These are phyloP conservation scores for Ogataea glucozyma DNA, from an alignment of 805 yeast genomes.

Conservation along the genomic window DNA sequence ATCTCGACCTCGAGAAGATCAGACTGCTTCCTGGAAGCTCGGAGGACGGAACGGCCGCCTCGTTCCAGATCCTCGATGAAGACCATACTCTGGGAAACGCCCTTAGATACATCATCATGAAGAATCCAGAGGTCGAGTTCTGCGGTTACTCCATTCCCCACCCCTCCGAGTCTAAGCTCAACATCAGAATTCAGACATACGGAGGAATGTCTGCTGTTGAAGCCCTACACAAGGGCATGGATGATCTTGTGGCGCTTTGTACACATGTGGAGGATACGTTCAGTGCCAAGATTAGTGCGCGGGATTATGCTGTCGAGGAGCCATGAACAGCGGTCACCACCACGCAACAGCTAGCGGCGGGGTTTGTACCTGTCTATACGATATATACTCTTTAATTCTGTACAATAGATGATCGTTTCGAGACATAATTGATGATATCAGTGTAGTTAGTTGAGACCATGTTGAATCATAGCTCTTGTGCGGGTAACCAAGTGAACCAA, in stretches of 20 bases:
- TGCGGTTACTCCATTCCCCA: conserved; percentile 99
- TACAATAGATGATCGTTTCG: conserved; percentile 8
- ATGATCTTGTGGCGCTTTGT: conserved; percentile 81
- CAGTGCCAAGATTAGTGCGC: conserved; percentile 63
- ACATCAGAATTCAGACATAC: conserved; percentile 92
- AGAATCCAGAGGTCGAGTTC: conserved; percentile 96
- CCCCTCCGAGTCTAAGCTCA: conserved; percentile 89
- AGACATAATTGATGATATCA: not conserved
- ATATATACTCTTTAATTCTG: conserved; percentile 4
- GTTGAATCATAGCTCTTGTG: not conserved
- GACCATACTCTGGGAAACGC: conserved; percentile 97
- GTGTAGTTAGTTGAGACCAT: conserved; percentile 1
- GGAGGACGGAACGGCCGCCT: conserved; percentile 92
- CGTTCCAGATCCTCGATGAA: conserved; percentile 89
- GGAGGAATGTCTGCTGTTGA: conserved; percentile 84
- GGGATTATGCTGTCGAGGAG: conserved; percentile 51
- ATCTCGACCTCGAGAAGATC: conserved; percentile 56
- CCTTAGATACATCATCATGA: conserved; percentile 90
- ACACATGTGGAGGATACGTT: conserved; percentile 79
- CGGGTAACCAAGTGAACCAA: conserved; percentile 17
- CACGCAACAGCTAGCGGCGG: too few species aligned
- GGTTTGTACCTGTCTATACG: conserved; percentile 1
- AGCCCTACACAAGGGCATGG: conserved; percentile 88
- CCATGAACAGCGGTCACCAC: conserved; percentile 36
- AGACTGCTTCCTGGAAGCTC: conserved; percentile 80